Evolutionary conservation across 768 basidiomycete species (phyloP).

Genomic region (Suillus placidus): DNA sequence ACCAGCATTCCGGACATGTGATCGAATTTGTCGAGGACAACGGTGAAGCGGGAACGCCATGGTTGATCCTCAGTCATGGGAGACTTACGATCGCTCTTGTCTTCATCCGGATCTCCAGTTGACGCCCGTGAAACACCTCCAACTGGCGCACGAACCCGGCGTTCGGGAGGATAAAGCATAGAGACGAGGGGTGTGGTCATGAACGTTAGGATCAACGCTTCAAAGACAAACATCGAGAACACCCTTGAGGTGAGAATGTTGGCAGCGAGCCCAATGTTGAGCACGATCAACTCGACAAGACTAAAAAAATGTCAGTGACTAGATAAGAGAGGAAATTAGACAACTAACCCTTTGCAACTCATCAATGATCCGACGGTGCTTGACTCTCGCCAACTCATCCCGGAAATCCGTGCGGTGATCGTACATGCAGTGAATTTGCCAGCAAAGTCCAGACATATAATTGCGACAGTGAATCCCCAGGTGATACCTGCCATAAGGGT

Average conservation of each 20-base stretch:
- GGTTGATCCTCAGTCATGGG: constrained; percentile 7
- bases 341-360: constrained; percentile 89
- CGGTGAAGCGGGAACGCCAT: constrained; percentile 56
- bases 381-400: constrained; percentile 82
- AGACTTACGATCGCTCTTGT: constrained; percentile 2
- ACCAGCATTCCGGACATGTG: constrained; percentile 91
- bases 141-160: constrained; percentile 50
- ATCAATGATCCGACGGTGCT: constrained; percentile 89
- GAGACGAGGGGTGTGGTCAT: constrained; percentile 83
- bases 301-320: constrained; percentile 36
- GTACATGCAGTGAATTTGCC: constrained; percentile 91
- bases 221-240: constrained; percentile 95
- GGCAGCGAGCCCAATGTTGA: constrained; percentile 88
- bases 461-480: constrained; percentile 87
- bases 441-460: constrained; percentile 74
- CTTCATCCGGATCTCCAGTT: constrained; percentile 5
- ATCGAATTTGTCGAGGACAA: constrained; percentile 90
- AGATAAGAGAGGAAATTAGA: constrained; percentile 18
- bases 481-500: constrained; percentile 53
- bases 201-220: constrained; percentile 81
- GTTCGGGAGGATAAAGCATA: constrained; percentile 64
- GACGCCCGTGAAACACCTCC: constrained; percentile 31
- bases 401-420: constrained; percentile 63
- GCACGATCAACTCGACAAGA: constrained; percentile 91
- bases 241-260: constrained; percentile 76